A percentile compares a stretch with the other conserved stretches of the same genome.
Evolutionary conservation across 2,329 filamentous ascomycete genomes (phyloP).

Genomic region (Pseudogymnoascus sp.): DNA sequence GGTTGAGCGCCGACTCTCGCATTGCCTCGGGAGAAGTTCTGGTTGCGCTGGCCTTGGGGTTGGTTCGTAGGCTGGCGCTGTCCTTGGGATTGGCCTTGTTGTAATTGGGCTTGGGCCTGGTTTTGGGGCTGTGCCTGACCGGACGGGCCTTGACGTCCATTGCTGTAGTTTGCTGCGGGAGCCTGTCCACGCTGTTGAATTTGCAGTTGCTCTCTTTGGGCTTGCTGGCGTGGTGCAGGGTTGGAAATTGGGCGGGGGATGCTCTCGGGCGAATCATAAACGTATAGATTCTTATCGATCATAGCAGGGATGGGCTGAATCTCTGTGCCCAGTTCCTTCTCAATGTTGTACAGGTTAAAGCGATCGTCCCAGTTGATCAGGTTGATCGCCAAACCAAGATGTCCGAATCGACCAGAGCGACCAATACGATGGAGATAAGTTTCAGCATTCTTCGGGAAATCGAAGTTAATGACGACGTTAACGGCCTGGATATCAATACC

Average conservation of each 20-base stretch:
- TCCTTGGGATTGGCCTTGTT: not conserved
- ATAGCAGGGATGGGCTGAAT: slow-evolving; percentile 90
- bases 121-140: slow-evolving; percentile 22
- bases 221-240: slow-evolving; percentile 28
- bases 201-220: slow-evolving; percentile 20
- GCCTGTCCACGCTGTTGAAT: slow-evolving; percentile 20
- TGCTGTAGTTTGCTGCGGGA: slow-evolving; percentile 19
- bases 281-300: slow-evolving; percentile 97
- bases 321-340: slow-evolving; percentile 93
- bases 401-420: slow-evolving; percentile 92
- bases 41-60: slow-evolving; percentile 23
- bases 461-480: slow-evolving; percentile 99
- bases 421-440: slow-evolving; percentile 98
- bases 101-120: slow-evolving; percentile 12
- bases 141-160: slow-evolving; percentile 23
- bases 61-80: slow-evolving; percentile 5
- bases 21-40: slow-evolving; percentile 23
- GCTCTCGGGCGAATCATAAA: slow-evolving; percentile 91
- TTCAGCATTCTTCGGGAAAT: slow-evolving; percentile 98
- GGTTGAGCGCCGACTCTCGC: slow-evolving; percentile 18
- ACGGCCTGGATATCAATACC: slow-evolving; percentile 99
- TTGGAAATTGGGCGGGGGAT: slow-evolving; percentile 75
- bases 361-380: slow-evolving; percentile 99
- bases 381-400: slow-evolving; percentile 95
- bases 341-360: slow-evolving; percentile 98